phyloP scores from a whole-genome alignment of 164 flowering plant genomes.

The Akebia trifoliata region DNA sequence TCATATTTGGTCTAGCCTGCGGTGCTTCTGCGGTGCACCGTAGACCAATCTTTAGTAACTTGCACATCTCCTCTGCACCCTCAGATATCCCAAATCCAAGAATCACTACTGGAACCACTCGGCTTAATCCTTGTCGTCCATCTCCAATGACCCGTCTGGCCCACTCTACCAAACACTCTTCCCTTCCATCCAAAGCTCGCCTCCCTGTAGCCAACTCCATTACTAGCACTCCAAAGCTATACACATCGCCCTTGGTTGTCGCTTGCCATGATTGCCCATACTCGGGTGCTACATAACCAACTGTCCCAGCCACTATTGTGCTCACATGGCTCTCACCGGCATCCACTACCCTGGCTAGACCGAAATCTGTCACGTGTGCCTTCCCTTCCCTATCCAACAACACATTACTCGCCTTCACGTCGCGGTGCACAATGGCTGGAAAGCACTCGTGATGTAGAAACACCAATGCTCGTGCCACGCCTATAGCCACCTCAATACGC shows the following conservation, averaged over 20 bases:
- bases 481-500: conserved; percentile 59
- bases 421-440: conserved; percentile 80
- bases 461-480: conserved; percentile 69
- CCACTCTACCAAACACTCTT: conserved; percentile 84
- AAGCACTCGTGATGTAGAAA: conserved; percentile 84
- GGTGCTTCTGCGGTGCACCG: conserved; percentile 72
- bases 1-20: conserved; percentile 77
- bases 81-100: conserved; percentile 41
- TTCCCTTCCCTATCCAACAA: conserved; percentile 59
- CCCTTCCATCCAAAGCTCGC: conserved; percentile 74
- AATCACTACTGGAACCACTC: conserved; percentile 34
- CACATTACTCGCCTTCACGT: conserved; percentile 90
- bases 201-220: conserved; percentile 88
- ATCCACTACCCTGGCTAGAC: conserved; percentile 70
- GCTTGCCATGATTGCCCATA: conserved; percentile 89
- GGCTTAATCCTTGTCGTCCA: conserved; percentile 27
- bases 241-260: conserved; percentile 88
- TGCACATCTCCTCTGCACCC: conserved; percentile 61
- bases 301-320: conserved; percentile 85
- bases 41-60: conserved; percentile 55
- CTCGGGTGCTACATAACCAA: conserved; percentile 93
- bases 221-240: conserved; percentile 77
- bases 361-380: conserved; percentile 78
- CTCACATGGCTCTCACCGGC: conserved; percentile 78
- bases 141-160: conserved; percentile 49